phyloP scores from a whole-genome alignment of 495 filamentous ascomycete species.

The Lichenothelia convexa region DNA sequence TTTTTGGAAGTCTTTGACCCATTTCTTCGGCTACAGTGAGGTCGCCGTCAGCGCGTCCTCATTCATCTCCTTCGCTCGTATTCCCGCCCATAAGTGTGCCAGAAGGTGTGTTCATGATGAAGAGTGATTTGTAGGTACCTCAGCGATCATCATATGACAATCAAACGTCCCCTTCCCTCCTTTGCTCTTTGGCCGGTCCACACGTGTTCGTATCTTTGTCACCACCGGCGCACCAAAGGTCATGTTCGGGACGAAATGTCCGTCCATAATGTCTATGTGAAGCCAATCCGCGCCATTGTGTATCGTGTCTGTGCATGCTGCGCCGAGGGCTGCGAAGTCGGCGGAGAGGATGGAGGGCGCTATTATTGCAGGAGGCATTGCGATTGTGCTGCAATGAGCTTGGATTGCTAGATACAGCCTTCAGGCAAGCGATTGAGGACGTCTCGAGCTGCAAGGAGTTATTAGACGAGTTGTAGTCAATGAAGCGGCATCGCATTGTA shows the following conservation, averaged over 20 bases:
- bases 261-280: conserved; percentile 61
- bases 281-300: conserved; percentile 74
- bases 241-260: conserved; percentile 97
- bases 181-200: conserved; percentile 38
- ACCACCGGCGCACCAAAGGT: conserved; percentile 92
- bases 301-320: conserved; percentile 70
- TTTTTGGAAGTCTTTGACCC: conserved; percentile 84
- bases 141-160: conserved; percentile 99
- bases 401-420: too few species aligned
- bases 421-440: too few species aligned
- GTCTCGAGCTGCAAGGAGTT: too few species aligned
- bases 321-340: conserved; percentile 75
- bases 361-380: conserved; percentile 89
- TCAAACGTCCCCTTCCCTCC: conserved; percentile 81
- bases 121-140: conserved; percentile 41
- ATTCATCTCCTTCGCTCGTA: not conserved
- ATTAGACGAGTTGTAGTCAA: too few species aligned
- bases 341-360: conserved; percentile 93
- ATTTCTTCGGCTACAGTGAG: conserved; percentile 98
- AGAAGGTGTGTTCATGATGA: conserved; percentile 1
- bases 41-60: too few species aligned
- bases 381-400: too few species aligned
- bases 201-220: conserved; percentile 72
- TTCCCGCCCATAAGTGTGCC: too few species aligned
- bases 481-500: too few species aligned